Conservation (phyloP, 352 stramenopile species). For the Phytopythium montanum region DNA sequence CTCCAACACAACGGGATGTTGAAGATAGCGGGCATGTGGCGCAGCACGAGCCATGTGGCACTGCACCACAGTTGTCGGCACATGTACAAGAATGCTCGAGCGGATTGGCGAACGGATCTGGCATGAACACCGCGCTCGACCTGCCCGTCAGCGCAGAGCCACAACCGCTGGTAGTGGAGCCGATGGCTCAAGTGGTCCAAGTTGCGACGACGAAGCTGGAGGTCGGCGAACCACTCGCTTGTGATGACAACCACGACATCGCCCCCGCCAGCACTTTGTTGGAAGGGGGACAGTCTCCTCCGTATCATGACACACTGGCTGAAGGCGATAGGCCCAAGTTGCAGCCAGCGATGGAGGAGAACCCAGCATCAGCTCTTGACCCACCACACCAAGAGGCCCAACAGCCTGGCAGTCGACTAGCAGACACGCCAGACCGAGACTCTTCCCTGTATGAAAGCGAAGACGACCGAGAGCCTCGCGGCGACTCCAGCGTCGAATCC, state of each 20-base stretch:
- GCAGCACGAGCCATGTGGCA: neutral
- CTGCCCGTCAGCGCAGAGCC: neutral
- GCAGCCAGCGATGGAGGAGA: no score
- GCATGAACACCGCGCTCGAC: neutral
- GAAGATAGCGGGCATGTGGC: neutral
- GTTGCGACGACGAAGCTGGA: neutral
- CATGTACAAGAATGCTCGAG: neutral
- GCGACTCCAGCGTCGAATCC: slow-evolving; percentile 25
- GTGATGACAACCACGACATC: no score
- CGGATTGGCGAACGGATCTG: neutral
- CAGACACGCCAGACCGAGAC: slow-evolving; percentile 2
- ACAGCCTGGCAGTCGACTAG: neutral
- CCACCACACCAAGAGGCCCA: neutral
- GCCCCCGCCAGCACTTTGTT: no score
- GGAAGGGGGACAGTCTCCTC: neutral
- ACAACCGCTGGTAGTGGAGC: neutral
- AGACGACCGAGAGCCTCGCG: slow-evolving; percentile 8
- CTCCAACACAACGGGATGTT: neutral
- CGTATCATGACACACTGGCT: neutral
- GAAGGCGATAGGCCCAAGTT: no score
- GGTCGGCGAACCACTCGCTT: neutral
- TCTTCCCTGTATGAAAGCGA: neutral
- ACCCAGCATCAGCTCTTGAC: neutral
- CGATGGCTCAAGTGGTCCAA: neutral
- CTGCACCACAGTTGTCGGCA: neutral